These are phyloP conservation scores for Alopecurus myosuroides DNA, from an alignment of 176 grass and related monocot species.

Conservation along the genomic window DNA sequence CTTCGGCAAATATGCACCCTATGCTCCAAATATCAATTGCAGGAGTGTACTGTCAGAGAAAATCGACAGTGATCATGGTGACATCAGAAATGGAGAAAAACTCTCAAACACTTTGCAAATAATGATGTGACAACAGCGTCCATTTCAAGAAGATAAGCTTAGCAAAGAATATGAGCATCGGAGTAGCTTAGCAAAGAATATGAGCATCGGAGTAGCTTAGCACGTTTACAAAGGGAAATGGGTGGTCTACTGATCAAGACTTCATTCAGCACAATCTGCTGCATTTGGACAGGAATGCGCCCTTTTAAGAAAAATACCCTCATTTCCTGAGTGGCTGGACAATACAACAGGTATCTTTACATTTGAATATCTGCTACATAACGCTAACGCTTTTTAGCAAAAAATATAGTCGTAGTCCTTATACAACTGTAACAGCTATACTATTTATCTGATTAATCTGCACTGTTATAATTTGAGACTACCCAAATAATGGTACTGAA, in stretches of 20 bases:
- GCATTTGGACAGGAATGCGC: neutral
- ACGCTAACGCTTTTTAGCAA: neutral
- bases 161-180: neutral
- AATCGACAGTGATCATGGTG: neutral
- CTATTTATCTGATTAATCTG: neutral
- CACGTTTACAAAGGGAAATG: constrained; percentile 4
- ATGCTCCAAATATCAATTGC: constrained; percentile 93
- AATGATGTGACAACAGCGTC: neutral
- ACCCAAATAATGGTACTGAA: neutral
- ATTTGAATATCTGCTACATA: neutral
- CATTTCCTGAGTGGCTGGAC: neutral
- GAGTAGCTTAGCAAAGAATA: no score
- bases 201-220: neutral
- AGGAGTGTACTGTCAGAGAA: constrained; percentile 56
- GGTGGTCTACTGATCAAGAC: neutral
- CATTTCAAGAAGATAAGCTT: constrained; percentile 8
- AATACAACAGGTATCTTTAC: neutral
- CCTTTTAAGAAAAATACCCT: neutral
- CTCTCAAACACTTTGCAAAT: neutral
- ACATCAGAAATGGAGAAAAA: constrained; percentile 10
- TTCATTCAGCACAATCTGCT: neutral
- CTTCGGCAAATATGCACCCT: constrained; percentile 91
- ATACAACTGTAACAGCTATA: neutral
- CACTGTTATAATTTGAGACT: neutral
- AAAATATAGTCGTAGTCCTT: neutral